phyloP scores from a whole-genome alignment of 768 basidiomycete genomes.

The Tephrocybe sp. region DNA sequence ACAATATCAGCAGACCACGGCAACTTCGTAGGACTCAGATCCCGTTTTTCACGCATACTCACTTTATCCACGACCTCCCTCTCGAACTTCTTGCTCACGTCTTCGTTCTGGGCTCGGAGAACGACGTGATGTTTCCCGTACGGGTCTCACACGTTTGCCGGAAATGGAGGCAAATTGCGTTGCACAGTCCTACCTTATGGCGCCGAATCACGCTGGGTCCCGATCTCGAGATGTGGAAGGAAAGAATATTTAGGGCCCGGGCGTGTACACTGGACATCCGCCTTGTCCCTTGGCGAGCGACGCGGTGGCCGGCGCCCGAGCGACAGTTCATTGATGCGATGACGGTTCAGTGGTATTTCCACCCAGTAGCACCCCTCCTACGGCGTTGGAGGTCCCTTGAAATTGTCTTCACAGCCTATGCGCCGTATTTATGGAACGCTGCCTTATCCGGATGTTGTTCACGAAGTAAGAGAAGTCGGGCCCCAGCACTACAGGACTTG shows the following conservation, averaged over 20 bases:
- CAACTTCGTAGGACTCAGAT: conserved; percentile 32
- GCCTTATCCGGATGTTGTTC: conserved; percentile 56
- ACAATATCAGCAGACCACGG: conserved; percentile 34
- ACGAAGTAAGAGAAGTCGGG: conserved; percentile 32
- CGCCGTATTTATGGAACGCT: conserved; percentile 69
- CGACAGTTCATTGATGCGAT: conserved; percentile 40
- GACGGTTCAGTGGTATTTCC: conserved; percentile 61
- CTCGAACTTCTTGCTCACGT: conserved; percentile 64
- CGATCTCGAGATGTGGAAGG: conserved; percentile 57
- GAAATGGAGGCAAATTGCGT: conserved; percentile 59
- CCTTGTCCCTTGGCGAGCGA: conserved; percentile 35
- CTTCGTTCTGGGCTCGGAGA: conserved; percentile 59
- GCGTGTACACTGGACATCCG: conserved; percentile 63
- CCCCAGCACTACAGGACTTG: conserved; percentile 50
- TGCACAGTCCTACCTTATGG: conserved; percentile 67
- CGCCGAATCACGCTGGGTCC: conserved; percentile 53
- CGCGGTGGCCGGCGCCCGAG: conserved; percentile 24
- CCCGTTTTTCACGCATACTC: conserved; percentile 25
- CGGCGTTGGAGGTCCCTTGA: conserved; percentile 63
- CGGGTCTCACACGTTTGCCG: conserved; percentile 69
- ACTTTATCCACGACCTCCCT: conserved; percentile 60
- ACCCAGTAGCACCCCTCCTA: conserved; percentile 51
- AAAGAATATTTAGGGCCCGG: conserved; percentile 59
- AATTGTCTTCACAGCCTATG: conserved; percentile 52
- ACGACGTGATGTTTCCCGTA: conserved; percentile 57